Evolutionary conservation across 1,284 basidiomycete species (phyloP).

Genomic region (Cryptococcus sp.): DNA sequence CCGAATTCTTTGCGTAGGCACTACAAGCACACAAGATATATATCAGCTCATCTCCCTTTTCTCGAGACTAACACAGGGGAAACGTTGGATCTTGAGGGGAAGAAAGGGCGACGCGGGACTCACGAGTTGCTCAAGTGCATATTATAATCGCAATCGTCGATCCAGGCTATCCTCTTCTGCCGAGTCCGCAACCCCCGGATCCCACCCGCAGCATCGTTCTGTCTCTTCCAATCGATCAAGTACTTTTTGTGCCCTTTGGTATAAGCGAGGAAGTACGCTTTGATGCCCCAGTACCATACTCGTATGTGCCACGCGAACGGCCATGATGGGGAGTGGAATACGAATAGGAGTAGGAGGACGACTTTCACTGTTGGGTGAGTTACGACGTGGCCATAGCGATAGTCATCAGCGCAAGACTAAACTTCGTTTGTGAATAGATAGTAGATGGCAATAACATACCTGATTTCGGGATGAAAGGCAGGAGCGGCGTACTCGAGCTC

Average conservation of each 20-base stretch:
- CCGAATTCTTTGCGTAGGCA: slow-evolving; percentile 56
- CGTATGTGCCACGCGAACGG: slow-evolving; percentile 51
- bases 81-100: background rate
- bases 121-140: slow-evolving; percentile 51
- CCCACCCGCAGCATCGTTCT: slow-evolving; percentile 28
- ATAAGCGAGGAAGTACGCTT: slow-evolving; percentile 33
- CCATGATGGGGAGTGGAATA: slow-evolving; percentile 47
- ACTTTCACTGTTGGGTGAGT: slow-evolving; percentile 40
- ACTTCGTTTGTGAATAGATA: too few species aligned
- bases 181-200: slow-evolving; percentile 27
- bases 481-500: slow-evolving; percentile 28
- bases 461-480: slow-evolving; percentile 47
- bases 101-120: slow-evolving; percentile 9
- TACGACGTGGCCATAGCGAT: too few species aligned
- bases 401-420: too few species aligned
- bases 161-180: slow-evolving; percentile 36
- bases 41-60: background rate
- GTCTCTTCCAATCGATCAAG: slow-evolving; percentile 33
- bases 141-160: slow-evolving; percentile 54
- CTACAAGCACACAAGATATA: slow-evolving; percentile 11
- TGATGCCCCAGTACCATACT: slow-evolving; percentile 40
- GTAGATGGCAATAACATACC: too few species aligned
- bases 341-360: slow-evolving; percentile 42
- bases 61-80: background rate
- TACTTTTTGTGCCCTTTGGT: slow-evolving; percentile 33